Percentiles rank a stretch among this genome's conserved stretches.
Evolutionary conservation across 2,329 filamentous ascomycete genomes (phyloP).

Genomic region (Ceratocystis variospora): DNA sequence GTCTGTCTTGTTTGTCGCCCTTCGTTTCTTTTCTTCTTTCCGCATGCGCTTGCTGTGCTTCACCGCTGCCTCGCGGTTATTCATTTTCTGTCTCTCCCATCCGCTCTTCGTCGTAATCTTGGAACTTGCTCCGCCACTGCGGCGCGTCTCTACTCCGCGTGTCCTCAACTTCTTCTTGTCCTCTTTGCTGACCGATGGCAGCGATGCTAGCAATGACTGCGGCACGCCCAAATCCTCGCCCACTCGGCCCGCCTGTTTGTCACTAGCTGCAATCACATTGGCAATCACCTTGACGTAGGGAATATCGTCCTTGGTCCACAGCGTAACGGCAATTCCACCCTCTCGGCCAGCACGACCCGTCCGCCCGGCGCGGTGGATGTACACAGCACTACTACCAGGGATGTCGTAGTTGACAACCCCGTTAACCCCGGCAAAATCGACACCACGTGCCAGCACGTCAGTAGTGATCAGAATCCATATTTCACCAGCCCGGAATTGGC

Average conservation of each 20-base stretch:
- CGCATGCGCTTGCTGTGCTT: slow-evolving; percentile 46
- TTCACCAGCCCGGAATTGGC: slow-evolving; percentile 77
- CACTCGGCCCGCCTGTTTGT: slow-evolving; percentile 50
- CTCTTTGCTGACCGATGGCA: slow-evolving; percentile 72
- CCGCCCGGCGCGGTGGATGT: slow-evolving; percentile 84
- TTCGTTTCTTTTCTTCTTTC: slow-evolving; percentile 23
- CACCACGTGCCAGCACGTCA: slow-evolving; percentile 77
- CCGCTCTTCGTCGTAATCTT: slow-evolving; percentile 76
- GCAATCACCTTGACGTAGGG: slow-evolving; percentile 79
- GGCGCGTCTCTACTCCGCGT: slow-evolving; percentile 62
- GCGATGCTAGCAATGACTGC: slow-evolving; percentile 75
- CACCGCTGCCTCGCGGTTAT: slow-evolving; percentile 51
- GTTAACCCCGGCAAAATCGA: slow-evolving; percentile 91
- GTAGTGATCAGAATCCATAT: slow-evolving; percentile 96
- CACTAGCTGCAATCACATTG: slow-evolving; percentile 76
- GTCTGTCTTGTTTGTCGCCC: slow-evolving; percentile 21
- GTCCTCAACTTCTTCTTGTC: slow-evolving; percentile 72
- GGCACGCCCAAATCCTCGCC: slow-evolving; percentile 49
- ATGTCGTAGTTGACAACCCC: slow-evolving; percentile 97
- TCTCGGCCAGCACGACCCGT: slow-evolving; percentile 79
- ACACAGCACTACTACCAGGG: slow-evolving; percentile 74
- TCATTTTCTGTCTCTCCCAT: slow-evolving; percentile 55
- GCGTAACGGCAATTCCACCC: slow-evolving; percentile 80
- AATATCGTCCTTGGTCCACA: slow-evolving; percentile 92
- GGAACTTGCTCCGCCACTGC: slow-evolving; percentile 33